Conservation (phyloP, 208 protist genomes). For the Acanthamoeba culbertsoni region DNA sequence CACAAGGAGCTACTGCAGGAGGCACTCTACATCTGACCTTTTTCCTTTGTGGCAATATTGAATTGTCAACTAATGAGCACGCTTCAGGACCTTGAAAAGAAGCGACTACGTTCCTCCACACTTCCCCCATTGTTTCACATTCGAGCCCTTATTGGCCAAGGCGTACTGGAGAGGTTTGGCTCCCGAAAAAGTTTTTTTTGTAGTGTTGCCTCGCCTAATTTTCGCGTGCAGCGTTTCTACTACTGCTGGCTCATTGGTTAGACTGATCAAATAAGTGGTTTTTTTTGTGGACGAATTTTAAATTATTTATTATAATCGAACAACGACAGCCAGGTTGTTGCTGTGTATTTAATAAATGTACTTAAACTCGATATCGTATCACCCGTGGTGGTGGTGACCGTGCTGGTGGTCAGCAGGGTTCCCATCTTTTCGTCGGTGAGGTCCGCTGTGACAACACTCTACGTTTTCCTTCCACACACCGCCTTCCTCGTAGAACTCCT, state of each 20-base stretch:
- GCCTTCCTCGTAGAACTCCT: conserved; percentile 78
- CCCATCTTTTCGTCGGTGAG: neutral
- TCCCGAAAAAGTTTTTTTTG: neutral
- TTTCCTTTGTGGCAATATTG: neutral
- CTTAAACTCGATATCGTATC: neutral
- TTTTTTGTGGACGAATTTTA: neutral
- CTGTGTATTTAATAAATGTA: too few relatives aligned
- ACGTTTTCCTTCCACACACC: conserved; percentile 79
- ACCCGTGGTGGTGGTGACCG: neutral
- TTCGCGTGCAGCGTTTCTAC: neutral
- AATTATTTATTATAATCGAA: too few relatives aligned
- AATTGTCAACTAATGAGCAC: neutral
- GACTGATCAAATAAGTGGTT: neutral
- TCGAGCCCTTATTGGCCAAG: neutral
- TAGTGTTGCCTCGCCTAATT: neutral
- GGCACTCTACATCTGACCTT: neutral
- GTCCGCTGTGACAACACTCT: conserved; percentile 71
- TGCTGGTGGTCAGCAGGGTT: neutral
- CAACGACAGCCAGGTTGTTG: too few relatives aligned
- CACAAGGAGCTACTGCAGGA: conserved; percentile 44
- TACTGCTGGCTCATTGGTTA: neutral
- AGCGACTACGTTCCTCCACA: neutral
- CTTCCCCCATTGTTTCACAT: conserved; percentile 27
- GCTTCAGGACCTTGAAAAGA: neutral
- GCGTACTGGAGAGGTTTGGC: conserved; percentile 1